Evolutionary conservation across 1,284 basidiomycete genomes (phyloP).

Genomic region (Megacollybia platyphylla): DNA sequence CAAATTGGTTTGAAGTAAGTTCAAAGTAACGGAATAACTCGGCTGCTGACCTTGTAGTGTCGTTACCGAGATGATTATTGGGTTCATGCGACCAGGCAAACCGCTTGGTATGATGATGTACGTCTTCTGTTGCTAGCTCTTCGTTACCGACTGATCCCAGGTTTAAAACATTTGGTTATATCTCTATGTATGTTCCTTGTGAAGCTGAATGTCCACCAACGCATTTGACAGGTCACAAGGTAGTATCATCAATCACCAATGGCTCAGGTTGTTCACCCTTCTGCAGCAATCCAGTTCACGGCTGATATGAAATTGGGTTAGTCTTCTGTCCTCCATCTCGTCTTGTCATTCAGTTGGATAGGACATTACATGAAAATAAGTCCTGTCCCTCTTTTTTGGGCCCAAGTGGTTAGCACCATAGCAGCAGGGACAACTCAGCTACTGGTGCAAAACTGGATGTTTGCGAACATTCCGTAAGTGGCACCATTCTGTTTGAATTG

Average conservation of each 20-base stretch:
- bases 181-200: background rate
- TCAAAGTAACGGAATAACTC: background rate
- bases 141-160: background rate
- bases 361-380: constrained; percentile 66
- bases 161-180: constrained; percentile 5
- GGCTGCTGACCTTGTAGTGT: constrained; percentile 14
- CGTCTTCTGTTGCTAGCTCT: constrained; percentile 3
- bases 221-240: constrained; percentile 33
- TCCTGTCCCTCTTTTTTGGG: constrained; percentile 14
- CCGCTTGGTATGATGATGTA: constrained; percentile 54
- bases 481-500: background rate
- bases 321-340: no score
- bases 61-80: constrained; percentile 40
- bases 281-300: constrained; percentile 35
- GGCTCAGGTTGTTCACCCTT: background rate
- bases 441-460: constrained; percentile 49
- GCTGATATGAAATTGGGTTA: constrained; percentile 47
- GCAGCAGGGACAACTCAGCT: constrained; percentile 53
- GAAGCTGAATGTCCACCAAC: constrained; percentile 22
- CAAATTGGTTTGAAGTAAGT: constrained; percentile 38
- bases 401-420: constrained; percentile 44
- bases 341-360: no score
- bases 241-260: constrained; percentile 2
- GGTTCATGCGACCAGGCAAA: constrained; percentile 19
- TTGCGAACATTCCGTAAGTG: constrained; percentile 35